Evolutionary conservation across 2,329 filamentous ascomycete genomes (phyloP).

Genomic region (Incumbomyces delicatus): DNA sequence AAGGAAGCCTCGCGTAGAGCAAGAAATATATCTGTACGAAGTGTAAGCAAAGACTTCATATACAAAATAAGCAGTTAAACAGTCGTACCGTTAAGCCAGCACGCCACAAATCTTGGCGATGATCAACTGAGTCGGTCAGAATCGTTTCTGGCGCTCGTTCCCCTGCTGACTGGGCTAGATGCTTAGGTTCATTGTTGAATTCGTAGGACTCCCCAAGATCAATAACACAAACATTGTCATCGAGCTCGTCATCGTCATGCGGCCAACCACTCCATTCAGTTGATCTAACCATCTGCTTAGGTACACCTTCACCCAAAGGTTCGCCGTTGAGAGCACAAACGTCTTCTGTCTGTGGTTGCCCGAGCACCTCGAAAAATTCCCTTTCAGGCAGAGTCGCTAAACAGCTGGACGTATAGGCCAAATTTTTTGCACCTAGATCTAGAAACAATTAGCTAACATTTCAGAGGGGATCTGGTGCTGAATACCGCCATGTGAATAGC

Average conservation of each 20-base stretch:
- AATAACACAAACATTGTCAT: constrained; percentile 22
- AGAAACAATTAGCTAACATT: background rate
- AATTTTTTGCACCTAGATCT: constrained; percentile 25
- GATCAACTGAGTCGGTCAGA: constrained; percentile 19
- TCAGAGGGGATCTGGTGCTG: too few relatives aligned
- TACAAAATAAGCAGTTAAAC: background rate
- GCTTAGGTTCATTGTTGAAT: constrained; percentile 9
- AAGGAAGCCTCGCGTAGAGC: constrained; percentile 7
- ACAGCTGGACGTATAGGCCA: constrained; percentile 17
- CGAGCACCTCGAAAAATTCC: constrained; percentile 10
- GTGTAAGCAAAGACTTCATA: constrained; percentile 1
- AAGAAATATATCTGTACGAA: constrained; percentile 10
- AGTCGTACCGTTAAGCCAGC: constrained; percentile 9
- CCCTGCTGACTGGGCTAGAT: constrained; percentile 17
- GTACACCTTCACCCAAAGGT: constrained; percentile 17
- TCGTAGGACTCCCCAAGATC: constrained; percentile 18
- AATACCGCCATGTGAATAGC: too few relatives aligned
- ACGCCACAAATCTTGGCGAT: constrained; percentile 22
- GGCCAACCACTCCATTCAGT: constrained; percentile 16
- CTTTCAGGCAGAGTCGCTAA: constrained; percentile 6
- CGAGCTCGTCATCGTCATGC: constrained; percentile 17
- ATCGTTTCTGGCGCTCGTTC: constrained; percentile 21
- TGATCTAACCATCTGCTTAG: constrained; percentile 12
- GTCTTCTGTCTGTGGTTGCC: constrained; percentile 14
- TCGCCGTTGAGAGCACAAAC: constrained; percentile 15